Evolutionary conservation across 352 stramenopile genomes (phyloP).

Genomic region (Phytophthora quininea): DNA sequence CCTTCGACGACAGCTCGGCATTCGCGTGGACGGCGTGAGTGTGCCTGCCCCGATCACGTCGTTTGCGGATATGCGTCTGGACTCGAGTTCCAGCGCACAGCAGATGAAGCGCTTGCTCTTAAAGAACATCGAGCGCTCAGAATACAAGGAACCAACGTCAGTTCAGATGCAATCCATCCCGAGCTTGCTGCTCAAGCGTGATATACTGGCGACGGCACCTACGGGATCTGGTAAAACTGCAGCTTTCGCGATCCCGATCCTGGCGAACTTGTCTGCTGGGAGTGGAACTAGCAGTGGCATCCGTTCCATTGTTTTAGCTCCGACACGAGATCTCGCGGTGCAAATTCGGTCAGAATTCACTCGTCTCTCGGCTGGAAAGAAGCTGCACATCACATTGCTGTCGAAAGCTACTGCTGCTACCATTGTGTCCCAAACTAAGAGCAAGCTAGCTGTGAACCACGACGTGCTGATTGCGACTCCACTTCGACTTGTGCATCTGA

Average conservation of each 20-base stretch:
- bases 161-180: conserved; percentile 99
- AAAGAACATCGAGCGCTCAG: conserved; percentile 84
- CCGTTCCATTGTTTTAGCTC: conserved; percentile 94
- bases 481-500: conserved; percentile 93
- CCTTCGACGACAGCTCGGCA: conserved; percentile 83
- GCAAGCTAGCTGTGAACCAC: conserved; percentile 80
- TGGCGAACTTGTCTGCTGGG: conserved; percentile 69
- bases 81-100: conserved; percentile 46
- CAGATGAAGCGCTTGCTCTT: conserved; percentile 72
- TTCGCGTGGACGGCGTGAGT: conserved; percentile 69
- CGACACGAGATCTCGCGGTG: conserved; percentile 96
- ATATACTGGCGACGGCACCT: conserved; percentile 96
- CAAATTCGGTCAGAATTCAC: conserved; percentile 97
- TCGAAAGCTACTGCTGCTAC: conserved; percentile 92
- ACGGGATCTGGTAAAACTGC: conserved; percentile 98
- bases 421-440: conserved; percentile 78
- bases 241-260: conserved; percentile 96
- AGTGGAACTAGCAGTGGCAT: conserved; percentile 64
- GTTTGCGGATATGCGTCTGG: conserved; percentile 75
- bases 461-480: conserved; percentile 98
- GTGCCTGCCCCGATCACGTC: conserved; percentile 78
- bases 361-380: conserved; percentile 88
- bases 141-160: conserved; percentile 98
- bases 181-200: conserved; percentile 84
- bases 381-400: conserved; percentile 90